Percentiles rank a stretch among this genome's conserved stretches.
phyloP scores from a whole-genome alignment of 306 rosid genomes.

The Castanea crenata region DNA sequence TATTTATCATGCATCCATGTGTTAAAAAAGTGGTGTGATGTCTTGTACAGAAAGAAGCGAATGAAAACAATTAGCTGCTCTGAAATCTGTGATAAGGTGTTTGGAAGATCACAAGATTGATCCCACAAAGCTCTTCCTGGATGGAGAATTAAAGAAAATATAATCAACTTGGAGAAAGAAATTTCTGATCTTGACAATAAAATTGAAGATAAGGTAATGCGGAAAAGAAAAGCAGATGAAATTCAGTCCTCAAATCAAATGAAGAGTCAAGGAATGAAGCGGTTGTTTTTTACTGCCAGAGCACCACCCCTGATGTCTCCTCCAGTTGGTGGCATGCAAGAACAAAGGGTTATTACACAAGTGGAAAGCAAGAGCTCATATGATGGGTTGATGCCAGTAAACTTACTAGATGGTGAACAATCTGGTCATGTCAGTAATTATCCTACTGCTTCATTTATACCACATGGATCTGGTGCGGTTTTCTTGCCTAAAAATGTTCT shows the following conservation, averaged over 20 bases:
- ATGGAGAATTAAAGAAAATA: constrained; percentile 49
- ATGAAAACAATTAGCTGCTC: constrained; percentile 53
- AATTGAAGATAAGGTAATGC: constrained; percentile 22
- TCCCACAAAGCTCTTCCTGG: constrained; percentile 41
- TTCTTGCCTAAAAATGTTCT: constrained; percentile 28
- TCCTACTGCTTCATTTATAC: constrained; percentile 30
- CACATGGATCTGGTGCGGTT: constrained; percentile 32
- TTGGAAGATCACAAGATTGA: constrained; percentile 53
- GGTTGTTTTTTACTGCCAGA: constrained; percentile 22
- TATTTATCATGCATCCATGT: constrained; percentile 21
- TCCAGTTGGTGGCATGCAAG: constrained; percentile 31
- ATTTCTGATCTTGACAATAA: constrained; percentile 26
- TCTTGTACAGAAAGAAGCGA: constrained; percentile 45
- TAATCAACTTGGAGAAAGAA: constrained; percentile 44
- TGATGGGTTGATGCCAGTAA: constrained; percentile 28
- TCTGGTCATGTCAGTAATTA: constrained; percentile 36
- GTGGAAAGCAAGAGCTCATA: constrained; percentile 37
- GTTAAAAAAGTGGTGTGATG: constrained; percentile 16
- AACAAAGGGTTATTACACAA: constrained; percentile 34
- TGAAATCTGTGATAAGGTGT: constrained; percentile 48
- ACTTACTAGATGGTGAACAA: constrained; percentile 25
- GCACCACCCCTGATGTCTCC: constrained; percentile 33
- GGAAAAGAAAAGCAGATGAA: constrained; percentile 45
- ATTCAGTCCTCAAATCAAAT: constrained; percentile 20
- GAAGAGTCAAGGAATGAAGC: constrained; percentile 39